Conservation (phyloP, 2,329 filamentous ascomycete genomes). For the Mariannaea elegans region DNA sequence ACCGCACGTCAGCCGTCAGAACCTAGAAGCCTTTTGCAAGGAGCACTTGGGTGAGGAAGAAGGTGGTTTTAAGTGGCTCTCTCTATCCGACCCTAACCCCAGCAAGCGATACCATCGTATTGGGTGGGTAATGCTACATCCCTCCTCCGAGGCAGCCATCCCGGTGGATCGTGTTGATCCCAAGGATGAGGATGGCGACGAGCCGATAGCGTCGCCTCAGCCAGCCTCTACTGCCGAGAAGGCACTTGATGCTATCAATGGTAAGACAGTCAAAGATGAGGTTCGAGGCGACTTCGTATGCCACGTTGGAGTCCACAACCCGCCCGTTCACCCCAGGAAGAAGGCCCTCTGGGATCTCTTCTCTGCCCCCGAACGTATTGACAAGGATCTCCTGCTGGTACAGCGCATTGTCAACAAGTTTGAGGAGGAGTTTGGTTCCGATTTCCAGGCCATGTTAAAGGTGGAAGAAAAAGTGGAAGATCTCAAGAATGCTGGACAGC, state of each 20-base stretch:
- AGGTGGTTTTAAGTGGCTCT: constrained; percentile 95
- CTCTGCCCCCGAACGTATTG: constrained; percentile 90
- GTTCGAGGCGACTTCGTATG: constrained; percentile 95
- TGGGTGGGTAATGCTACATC: constrained; percentile 97
- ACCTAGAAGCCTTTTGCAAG: constrained; percentile 93
- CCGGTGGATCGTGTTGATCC: constrained; percentile 77
- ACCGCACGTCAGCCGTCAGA: constrained; percentile 91
- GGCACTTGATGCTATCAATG: constrained; percentile 92
- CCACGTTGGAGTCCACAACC: constrained; percentile 95
- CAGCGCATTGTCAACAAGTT: constrained; percentile 84
- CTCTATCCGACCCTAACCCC: constrained; percentile 94
- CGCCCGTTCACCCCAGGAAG: constrained; percentile 84
- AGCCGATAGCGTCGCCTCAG: constrained; percentile 63
- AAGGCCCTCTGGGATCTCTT: constrained; percentile 98
- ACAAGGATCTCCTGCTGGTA: constrained; percentile 86
- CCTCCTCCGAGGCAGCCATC: constrained; percentile 72
- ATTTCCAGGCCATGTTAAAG: constrained; percentile 79
- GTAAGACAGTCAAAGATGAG: constrained; percentile 96
- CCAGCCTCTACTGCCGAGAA: constrained; percentile 76
- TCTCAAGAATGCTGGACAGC: constrained; percentile 76
- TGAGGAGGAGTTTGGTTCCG: constrained; percentile 82
- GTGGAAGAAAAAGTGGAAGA: constrained; percentile 90
- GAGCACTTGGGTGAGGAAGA: constrained; percentile 91
- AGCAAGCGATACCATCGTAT: constrained; percentile 97
- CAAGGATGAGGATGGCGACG: constrained; percentile 72